Evolutionary conservation across 2,329 filamentous ascomycete genomes (phyloP), one percentile per base, ranked within the genome.

Genomic region (Blumeria hordei): DNA sequence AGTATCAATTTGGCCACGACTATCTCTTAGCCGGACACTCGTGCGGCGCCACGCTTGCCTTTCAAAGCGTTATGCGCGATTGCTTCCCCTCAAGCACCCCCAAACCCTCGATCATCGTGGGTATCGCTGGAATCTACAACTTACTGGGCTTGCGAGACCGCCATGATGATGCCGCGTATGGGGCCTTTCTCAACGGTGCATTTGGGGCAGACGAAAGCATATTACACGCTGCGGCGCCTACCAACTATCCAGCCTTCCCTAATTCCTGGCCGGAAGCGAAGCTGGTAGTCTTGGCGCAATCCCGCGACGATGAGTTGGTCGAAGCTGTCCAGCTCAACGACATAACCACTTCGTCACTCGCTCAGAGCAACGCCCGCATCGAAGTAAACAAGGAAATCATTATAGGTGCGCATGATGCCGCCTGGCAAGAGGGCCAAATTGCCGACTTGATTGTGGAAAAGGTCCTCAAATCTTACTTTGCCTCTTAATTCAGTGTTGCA

Each of bases 81-180:
- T 33, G 11, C 6, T 16, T 55, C 18, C 67, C 32, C 59, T 57
- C 54, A 54, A 56, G 54, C 39, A 59, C 56, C 39, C 39, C 55
- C 9, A 55, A 57, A 64, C 78, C 78, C 0, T 62, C 68, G 1
- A 75, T 73, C 2, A 66, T 84, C 14, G 64, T 84, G 3, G 74
- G 78, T 36, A 66, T 83, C 18, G 75, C 75, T 55, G 82, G 83
- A 0, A 76, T 87, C 21, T 85, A 85, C 65, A 76, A 83, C 62
- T 65, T 87, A 21, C 55, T 39, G 14, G 33, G 61, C 5, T 56
- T 62, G 1, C 54, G 58, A 16, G 59, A 62, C 1, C 58, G 37
- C 6, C 52, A 61, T 37, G 18, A 54, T 3, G 55, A 59, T 41
- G 56, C 60, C 14, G 57, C 54, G n/a, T 63, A 62, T 37, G 56